A percentile compares a stretch with the other conserved stretches of the same genome.
These are phyloP conservation scores for Pythium dissotocum DNA, from an alignment of 352 stramenopile species.

Conservation along the genomic window DNA sequence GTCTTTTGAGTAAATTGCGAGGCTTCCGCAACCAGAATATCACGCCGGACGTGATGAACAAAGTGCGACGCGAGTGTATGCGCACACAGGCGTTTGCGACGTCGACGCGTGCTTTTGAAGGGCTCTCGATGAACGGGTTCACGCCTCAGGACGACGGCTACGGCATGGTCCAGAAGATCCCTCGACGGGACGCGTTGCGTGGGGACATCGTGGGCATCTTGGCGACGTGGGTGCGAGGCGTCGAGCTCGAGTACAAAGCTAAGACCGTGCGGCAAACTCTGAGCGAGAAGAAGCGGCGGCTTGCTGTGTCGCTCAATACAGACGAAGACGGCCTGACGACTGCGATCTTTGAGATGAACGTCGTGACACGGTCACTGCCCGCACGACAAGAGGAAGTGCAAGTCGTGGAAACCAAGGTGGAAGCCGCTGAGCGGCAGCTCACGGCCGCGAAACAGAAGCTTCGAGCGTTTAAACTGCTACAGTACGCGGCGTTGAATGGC, in stretches of 20 bases:
- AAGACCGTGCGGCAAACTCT: conserved; percentile 52
- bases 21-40: conserved; percentile 52
- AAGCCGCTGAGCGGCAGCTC: conserved; percentile 42
- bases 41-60: conserved; percentile 69
- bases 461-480: conserved; percentile 48
- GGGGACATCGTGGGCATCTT: conserved; percentile 55
- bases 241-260: conserved; percentile 80
- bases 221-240: conserved; percentile 69
- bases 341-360: conserved; percentile 58
- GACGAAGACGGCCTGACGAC: conserved; percentile 42
- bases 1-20: conserved; percentile 55
- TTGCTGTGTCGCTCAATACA: conserved; percentile 39
- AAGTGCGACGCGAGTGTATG: conserved; percentile 74
- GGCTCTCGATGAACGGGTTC: conserved; percentile 5
- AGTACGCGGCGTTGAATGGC: conserved; percentile 57
- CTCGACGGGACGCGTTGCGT: conserved; percentile 36
- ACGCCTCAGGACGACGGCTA: conserved; percentile 10
- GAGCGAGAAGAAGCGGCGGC: conserved; percentile 48
- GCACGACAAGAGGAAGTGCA: conserved; percentile 68
- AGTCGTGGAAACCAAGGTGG: conserved; percentile 26
- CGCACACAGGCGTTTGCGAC: conserved; percentile 45
- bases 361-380: conserved; percentile 61
- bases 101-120: conserved; percentile 31
- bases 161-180: conserved; percentile 27
- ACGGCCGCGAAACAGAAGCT: conserved; percentile 47